These are phyloP conservation scores for Cryptococcus neoformans DNA, from an alignment of 1,284 basidiomycete genomes.

Conservation along the genomic window DNA sequence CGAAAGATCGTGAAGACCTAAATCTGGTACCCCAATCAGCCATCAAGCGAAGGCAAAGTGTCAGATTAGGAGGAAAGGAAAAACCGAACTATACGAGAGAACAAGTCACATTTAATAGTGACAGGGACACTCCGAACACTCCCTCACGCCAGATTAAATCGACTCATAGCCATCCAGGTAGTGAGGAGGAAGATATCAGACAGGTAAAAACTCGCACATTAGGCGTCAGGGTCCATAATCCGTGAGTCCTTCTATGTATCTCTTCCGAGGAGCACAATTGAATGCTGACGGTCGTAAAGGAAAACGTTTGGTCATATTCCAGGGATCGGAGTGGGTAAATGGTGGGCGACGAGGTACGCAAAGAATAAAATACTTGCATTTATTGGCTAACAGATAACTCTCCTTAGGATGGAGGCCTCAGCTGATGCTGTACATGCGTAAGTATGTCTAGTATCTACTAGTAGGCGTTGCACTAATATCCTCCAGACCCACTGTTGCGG, in stretches of 20 bases:
- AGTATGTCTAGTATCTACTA: slow-evolving; percentile 1
- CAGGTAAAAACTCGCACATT: slow-evolving; percentile 27
- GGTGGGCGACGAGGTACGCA: slow-evolving; percentile 31
- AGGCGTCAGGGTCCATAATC: slow-evolving; percentile 30
- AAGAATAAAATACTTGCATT: too few species aligned
- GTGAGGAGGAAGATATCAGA: slow-evolving; percentile 5
- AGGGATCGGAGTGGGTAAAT: slow-evolving; percentile 34
- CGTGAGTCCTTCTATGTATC: slow-evolving; percentile 17
- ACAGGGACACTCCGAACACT: too few species aligned
- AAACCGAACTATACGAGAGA: background rate
- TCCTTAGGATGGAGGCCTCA: slow-evolving; percentile 35
- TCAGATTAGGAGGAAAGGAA: background rate
- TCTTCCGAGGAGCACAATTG: too few species aligned
- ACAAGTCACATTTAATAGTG: background rate
- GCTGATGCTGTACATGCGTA: slow-evolving; percentile 39
- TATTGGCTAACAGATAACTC: background rate
- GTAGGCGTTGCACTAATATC: background rate
- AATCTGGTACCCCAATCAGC: background rate
- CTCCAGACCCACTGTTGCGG: slow-evolving; percentile 32
- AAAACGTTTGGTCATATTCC: slow-evolving; percentile 38
- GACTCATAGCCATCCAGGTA: background rate
- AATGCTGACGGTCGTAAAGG: slow-evolving; percentile 3
- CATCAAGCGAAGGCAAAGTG: background rate
- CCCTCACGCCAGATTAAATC: too few species aligned
- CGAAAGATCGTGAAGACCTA: background rate